Evolutionary conservation across 345 rosid genomes (phyloP).

Genomic region (Populus pruinosa): DNA sequence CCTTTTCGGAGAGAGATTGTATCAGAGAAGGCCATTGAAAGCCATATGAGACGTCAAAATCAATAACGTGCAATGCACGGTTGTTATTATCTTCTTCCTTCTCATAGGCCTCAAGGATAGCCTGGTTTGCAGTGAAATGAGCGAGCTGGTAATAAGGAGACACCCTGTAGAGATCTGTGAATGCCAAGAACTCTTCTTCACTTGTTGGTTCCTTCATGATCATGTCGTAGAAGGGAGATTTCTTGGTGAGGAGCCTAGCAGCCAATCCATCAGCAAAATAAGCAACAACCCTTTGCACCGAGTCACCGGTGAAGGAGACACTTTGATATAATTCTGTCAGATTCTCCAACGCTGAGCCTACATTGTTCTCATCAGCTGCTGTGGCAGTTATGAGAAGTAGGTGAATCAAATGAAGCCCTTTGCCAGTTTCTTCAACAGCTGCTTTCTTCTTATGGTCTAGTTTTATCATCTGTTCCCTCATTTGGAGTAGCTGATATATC

Average conservation of each 20-base stretch:
- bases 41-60: conserved; percentile 57
- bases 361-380: conserved; percentile 41
- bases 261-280: conserved; percentile 54
- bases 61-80: conserved; percentile 51
- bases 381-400: conserved; percentile 53
- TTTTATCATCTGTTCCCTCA: conserved; percentile 56
- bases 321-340: conserved; percentile 42
- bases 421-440: conserved; percentile 34
- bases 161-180: conserved; percentile 50
- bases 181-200: conserved; percentile 49
- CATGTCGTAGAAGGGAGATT: conserved; percentile 56
- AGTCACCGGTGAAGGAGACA: conserved; percentile 50
- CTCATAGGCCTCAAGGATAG: conserved; percentile 55
- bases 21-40: conserved; percentile 75
- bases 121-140: conserved; percentile 71
- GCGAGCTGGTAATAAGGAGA: conserved; percentile 69
- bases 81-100: conserved; percentile 34
- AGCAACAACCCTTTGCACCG: conserved; percentile 61
- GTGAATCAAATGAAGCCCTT: conserved; percentile 63
- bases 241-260: conserved; percentile 44
- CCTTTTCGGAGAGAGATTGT: conserved; percentile 64
- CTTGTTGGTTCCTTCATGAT: conserved; percentile 48
- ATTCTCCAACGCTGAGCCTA: conserved; percentile 29
- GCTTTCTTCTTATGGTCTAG: conserved; percentile 25
- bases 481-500: conserved; percentile 44